These are phyloP conservation scores for Debaryomyces tyrocola DNA, from an alignment of 805 yeast genomes.

Conservation along the genomic window DNA sequence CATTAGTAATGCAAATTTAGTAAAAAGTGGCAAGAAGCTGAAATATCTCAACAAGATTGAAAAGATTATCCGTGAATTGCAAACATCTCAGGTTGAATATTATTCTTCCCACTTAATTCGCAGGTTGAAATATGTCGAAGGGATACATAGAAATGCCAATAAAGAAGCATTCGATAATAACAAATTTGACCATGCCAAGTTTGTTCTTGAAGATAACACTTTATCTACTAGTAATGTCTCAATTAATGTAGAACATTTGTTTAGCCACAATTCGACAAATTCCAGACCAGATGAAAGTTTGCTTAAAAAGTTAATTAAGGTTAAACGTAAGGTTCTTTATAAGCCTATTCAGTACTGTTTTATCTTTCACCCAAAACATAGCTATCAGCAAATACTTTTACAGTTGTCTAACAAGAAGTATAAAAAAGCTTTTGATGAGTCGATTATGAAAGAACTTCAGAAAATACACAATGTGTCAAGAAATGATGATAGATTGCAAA, in stretches of 20 bases:
- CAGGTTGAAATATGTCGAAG: constrained; percentile 3
- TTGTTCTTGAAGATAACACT: constrained; percentile 3
- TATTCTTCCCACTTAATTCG: constrained; percentile 5
- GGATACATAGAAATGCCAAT: background rate
- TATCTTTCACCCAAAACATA: constrained; percentile 14
- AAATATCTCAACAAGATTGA: constrained; percentile 14
- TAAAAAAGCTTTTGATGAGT: background rate
- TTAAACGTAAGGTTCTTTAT: constrained; percentile 15
- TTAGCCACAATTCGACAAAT: background rate
- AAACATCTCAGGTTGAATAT: constrained; percentile 8
- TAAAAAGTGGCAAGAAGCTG: constrained; percentile 11
- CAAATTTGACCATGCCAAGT: constrained; percentile 3
- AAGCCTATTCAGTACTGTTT: constrained; percentile 27
- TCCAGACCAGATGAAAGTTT: constrained; percentile 3
- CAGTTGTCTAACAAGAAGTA: constrained; percentile 2
- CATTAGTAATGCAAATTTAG: constrained; percentile 2
- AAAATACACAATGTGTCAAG: background rate
- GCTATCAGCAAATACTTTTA: constrained; percentile 12
- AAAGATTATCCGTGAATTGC: constrained; percentile 10
- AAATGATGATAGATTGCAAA: constrained; percentile 6
- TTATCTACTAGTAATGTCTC: constrained; percentile 3
- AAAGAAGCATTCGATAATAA: background rate
- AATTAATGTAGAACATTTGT: background rate
- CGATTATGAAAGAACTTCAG: background rate
- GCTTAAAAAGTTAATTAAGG: constrained; percentile 11